Evolutionary conservation across 805 yeast species (phyloP), one percentile per base, ranked within the genome.

Genomic region (Scheffersomyces lignosus): DNA sequence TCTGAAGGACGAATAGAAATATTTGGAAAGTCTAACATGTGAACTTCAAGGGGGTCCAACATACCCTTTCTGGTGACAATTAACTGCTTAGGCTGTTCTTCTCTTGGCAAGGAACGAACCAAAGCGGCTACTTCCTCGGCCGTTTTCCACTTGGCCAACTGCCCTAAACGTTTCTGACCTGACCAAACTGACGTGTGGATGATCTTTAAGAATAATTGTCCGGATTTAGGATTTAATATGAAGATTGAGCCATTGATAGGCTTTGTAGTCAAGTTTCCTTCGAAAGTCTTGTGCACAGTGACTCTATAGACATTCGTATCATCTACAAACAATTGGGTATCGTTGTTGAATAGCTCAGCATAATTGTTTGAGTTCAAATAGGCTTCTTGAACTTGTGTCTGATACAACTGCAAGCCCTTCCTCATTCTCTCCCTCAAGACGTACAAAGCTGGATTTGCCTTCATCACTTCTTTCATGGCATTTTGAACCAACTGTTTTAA

Each of bases 61-160:
- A 93, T 83, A 10, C 96, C 95, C 51, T 86, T 87, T 51, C 98
- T 71, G 0, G 96, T 86, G 7, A 87, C 90, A 54, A 93, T 85
- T 41, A 93, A 66, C 60, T 90, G 96, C 52, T 85, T 85, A 2
- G 99, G 99, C 52, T 89, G 96, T 61, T 93, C 96, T 52, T 91
- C 97, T 37, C 80, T 73, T 1, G 97, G 97, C 36, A 93, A 64
- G 0, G 97, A 87, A 29, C 96, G 73, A 14, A 93, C 76, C 45
- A 93, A 67, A 0, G 96, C 95, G 12, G 96, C 91, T 15, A 88
- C 95, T 60, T 91, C 98, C 62, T 93, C 99, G 0, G 99, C 98
- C 1, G 98, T 82, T 58, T 91, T 93, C 99, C 99, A 93, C 57
- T 93, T 93, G 1, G 98, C 90, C 46, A 93, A 66, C 55, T 93